These are phyloP conservation scores for Teunomyces aglyptinius DNA, from an alignment of 805 yeast species.

Conservation along the genomic window DNA sequence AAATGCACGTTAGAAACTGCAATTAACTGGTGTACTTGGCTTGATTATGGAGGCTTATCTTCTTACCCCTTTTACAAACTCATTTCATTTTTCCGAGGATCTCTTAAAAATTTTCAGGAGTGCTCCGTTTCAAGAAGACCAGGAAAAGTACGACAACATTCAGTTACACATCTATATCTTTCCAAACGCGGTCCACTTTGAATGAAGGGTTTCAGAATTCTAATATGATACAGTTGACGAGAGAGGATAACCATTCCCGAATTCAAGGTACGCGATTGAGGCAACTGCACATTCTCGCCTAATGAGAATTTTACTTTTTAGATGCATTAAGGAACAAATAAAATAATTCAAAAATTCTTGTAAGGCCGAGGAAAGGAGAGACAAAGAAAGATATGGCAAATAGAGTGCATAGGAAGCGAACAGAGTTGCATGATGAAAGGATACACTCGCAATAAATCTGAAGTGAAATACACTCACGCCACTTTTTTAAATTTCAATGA, in stretches of 20 bases:
- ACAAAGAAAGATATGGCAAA: not conserved
- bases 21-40: not conserved
- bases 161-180: too few species aligned
- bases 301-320: not conserved
- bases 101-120: not conserved
- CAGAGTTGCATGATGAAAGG: too few species aligned
- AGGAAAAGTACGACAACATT: too few species aligned
- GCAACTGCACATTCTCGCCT: not conserved
- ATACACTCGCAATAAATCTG: not conserved
- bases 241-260: not conserved
- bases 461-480: not conserved
- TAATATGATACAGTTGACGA: not conserved
- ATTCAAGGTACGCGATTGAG: not conserved
- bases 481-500: not conserved
- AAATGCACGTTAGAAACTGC: not conserved
- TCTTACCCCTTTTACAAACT: not conserved
- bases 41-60: too few species aligned
- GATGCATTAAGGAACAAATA: not conserved
- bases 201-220: not conserved
- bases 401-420: too few species aligned
- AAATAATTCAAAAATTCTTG: not conserved
- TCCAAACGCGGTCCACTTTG: too few species aligned
- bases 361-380: not conserved
- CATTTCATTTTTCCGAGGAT: not conserved
- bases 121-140: too few species aligned